A percentile compares a stretch with the other conserved stretches of the same genome.
These are phyloP conservation scores for Sonneratia alba DNA, from an alignment of 345 rosid genomes.

Conservation along the genomic window DNA sequence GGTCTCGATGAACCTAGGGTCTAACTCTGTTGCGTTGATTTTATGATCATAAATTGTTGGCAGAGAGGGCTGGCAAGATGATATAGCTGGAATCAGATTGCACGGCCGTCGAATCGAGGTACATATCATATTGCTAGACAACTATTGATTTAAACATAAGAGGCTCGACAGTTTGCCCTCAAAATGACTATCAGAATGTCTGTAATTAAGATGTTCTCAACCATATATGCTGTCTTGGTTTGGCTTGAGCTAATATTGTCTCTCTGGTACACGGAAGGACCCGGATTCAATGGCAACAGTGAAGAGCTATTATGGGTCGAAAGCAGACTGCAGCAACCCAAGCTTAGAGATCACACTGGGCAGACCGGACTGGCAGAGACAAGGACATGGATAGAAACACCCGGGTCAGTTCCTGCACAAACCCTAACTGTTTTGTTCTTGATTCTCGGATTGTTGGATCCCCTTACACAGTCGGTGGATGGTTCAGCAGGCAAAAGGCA, in stretches of 20 bases:
- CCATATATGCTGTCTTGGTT: not conserved
- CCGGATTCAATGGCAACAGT: not conserved
- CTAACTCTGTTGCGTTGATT: no score
- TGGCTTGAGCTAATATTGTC: not conserved
- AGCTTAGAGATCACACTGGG: slow-evolving; percentile 74
- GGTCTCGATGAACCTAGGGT: no score
- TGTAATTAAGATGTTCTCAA: not conserved
- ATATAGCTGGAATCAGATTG: not conserved
- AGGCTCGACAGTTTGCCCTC: not conserved
- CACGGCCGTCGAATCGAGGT: not conserved
- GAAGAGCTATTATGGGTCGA: slow-evolving; percentile 13
- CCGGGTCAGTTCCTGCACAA: not conserved
- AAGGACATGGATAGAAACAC: slow-evolving; percentile 10
- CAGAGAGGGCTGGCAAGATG: slow-evolving; percentile 2
- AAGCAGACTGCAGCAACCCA: slow-evolving; percentile 33
- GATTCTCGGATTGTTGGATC: not conserved
- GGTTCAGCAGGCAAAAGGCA: not conserved
- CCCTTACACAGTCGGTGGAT: not conserved
- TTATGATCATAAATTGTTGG: not conserved
- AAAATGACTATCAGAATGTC: not conserved
- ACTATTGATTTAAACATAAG: not conserved
- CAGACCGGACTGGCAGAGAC: slow-evolving; percentile 61
- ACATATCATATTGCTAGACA: not conserved
- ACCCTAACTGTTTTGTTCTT: not conserved
- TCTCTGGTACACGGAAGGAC: not conserved